Conservation (phyloP, 2,329 filamentous ascomycete species). For the Fusarium sp. region DNA sequence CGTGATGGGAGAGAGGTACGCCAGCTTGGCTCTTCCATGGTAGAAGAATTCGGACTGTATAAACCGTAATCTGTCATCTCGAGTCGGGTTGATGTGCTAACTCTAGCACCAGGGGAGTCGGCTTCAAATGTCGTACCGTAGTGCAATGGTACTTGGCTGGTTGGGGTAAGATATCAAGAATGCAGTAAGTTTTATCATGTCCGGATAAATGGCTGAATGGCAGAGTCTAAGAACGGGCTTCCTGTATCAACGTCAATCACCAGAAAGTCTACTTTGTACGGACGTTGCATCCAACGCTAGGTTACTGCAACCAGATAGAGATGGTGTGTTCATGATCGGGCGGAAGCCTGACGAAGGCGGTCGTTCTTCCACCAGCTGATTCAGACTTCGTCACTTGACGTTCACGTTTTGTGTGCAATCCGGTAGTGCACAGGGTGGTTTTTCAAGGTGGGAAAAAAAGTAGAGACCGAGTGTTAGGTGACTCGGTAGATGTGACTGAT, state of each 20-base stretch:
- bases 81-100: not conserved
- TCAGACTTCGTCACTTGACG: conserved; percentile 17
- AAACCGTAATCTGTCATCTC: not conserved
- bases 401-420: not conserved
- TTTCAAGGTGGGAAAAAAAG: not conserved
- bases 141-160: not conserved
- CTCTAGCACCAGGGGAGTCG: not conserved
- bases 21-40: not conserved
- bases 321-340: not conserved
- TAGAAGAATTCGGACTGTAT: not conserved
- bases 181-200: conserved; percentile 1
- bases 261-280: not conserved
- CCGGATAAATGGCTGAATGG: conserved; percentile 3
- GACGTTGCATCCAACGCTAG: conserved; percentile 7
- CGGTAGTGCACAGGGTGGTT: not conserved
- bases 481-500: not conserved
- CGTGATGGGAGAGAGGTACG: not conserved
- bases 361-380: not conserved
- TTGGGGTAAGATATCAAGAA: not conserved
- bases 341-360: not conserved
- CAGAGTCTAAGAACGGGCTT: not conserved
- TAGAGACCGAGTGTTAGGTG: not conserved
- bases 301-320: not conserved
- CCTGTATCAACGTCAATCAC: conserved; percentile 1
- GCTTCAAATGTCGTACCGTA: not conserved